Base-by-base conservation (phyloP, 108 stramenopile genomes). In the Cyclotella sp. region DNA sequence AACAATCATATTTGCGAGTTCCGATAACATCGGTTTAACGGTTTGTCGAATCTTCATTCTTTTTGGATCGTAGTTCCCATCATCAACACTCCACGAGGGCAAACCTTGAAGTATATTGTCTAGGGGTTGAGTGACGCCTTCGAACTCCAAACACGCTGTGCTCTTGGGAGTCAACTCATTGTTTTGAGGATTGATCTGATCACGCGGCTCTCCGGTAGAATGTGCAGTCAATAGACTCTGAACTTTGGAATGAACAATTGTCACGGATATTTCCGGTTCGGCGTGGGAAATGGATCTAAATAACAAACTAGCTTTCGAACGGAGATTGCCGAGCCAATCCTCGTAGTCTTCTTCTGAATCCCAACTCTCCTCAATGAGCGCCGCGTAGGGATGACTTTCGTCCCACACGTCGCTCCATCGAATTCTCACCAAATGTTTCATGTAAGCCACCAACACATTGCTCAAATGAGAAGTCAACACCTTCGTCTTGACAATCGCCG, bases 321-420 rank as follows among this genome's bases (percentile, higher is more conserved):
- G 85, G 18, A 90, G 84, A 57, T 95, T 92, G 43, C 83, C 71
- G 7, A 88, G 72, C 91, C 91, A 95, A 18, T 72, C 61, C 39
- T 93, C 88, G 49, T 92, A 93, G 65, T 89, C 91, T 28, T 95
- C 90, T 58, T 87, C 89, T 41, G 92, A 92, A 43, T 89, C 90
- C 89, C 89, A 95, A 68, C 91, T 93, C 10, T 88, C 89, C 58
- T 91, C 89, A 29, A 95, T 64, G 7, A 95, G 49, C 10, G 70
- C 61, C 24, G 87, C 62, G 30, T 84, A 78, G 28, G 86, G 89
- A 80, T 95, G 92, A 0, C 65, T 85, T 53, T 81, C 82, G 12
- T 95, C 88, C 73, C 91, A 89, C 12, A 95, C 84, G 68, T 95
- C 92, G 26, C 91, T 90, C 94, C 94, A 95, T 65, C 89, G 84